These are phyloP conservation scores for Aspergillus pseudoglaucus DNA, from an alignment of 2,329 filamentous ascomycete species.

Conservation along the genomic window DNA sequence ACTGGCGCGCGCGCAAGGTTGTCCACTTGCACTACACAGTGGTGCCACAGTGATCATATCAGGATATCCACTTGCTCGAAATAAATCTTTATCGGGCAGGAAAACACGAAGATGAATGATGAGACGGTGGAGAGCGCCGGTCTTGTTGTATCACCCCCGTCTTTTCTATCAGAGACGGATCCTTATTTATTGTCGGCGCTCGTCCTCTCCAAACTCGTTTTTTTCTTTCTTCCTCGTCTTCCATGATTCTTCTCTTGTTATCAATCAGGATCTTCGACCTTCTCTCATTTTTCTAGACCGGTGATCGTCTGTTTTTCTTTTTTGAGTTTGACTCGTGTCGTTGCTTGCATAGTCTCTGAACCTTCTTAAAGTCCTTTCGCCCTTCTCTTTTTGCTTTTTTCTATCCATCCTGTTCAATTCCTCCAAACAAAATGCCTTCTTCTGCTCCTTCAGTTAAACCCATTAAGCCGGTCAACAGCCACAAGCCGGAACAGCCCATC, in stretches of 20 bases:
- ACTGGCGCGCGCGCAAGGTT: conserved; percentile 10
- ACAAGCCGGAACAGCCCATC: conserved; percentile 28
- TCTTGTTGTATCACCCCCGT: not conserved
- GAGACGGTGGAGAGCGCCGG: conserved; percentile 3
- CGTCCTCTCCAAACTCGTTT: conserved; percentile 1
- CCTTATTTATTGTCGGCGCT: conserved; percentile 9
- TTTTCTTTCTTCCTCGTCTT: conserved; percentile 1
- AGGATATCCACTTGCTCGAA: conserved; percentile 6
- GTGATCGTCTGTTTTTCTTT: not conserved
- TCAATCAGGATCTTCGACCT: not conserved
- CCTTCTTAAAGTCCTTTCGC: not conserved
- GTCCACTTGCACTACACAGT: conserved; percentile 3
- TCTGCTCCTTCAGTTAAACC: conserved; percentile 24
- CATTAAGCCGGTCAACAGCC: conserved; percentile 17
- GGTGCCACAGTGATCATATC: conserved; percentile 15
- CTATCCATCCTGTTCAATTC: not conserved
- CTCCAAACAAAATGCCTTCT: conserved; percentile 20
- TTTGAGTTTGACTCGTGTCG: not conserved
- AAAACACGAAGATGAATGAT: not conserved
- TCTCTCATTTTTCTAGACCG: not conserved
- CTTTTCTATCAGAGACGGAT: conserved; percentile 2
- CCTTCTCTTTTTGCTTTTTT: not conserved
- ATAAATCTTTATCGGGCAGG: conserved; percentile 2
- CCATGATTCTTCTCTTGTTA: conserved; percentile 1
- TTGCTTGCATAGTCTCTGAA: not conserved